Conservation (phyloP, 257 asterid genomes). For the Ilex aquifolium region DNA sequence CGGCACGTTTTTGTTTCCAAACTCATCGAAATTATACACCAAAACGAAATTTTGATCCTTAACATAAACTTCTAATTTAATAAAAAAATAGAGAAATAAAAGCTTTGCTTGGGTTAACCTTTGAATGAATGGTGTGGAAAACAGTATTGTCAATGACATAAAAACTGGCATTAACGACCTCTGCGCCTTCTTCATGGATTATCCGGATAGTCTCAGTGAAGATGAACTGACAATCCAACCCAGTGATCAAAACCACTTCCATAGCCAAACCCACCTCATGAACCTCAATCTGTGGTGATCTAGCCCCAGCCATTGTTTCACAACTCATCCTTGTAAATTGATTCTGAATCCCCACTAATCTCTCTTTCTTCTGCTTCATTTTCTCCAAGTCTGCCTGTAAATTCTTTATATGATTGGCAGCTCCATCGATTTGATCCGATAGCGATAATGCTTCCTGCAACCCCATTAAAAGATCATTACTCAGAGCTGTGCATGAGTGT, state of each 20-base stretch:
- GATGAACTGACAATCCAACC: slow-evolving; percentile 36
- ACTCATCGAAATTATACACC: not conserved
- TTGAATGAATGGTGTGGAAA: slow-evolving; percentile 59
- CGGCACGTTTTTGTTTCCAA: no score
- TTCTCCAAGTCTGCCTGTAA: slow-evolving; percentile 43
- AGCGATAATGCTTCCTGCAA: slow-evolving; percentile 42
- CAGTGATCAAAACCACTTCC: slow-evolving; percentile 44
- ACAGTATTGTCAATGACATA: slow-evolving; percentile 21
- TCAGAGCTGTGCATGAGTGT: no score
- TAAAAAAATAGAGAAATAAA: no score
- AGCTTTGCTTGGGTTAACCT: slow-evolving; percentile 27
- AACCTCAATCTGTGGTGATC: slow-evolving; percentile 45
- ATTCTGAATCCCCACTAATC: not conserved
- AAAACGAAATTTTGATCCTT: no score
- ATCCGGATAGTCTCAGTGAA: slow-evolving; percentile 38
- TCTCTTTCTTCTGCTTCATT: slow-evolving; percentile 48
- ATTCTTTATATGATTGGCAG: slow-evolving; percentile 51
- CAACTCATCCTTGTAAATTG: not conserved
- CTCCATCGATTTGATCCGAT: slow-evolving; percentile 60
- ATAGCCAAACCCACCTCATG: slow-evolving; percentile 36
- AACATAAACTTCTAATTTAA: no score
- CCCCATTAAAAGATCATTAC: not conserved
- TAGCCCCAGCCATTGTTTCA: slow-evolving; percentile 5
- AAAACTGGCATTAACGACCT: slow-evolving; percentile 44
- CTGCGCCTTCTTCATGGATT: slow-evolving; percentile 59